Base-by-base conservation (phyloP, 768 basidiomycete genomes). In the Boletus fagicola region DNA sequence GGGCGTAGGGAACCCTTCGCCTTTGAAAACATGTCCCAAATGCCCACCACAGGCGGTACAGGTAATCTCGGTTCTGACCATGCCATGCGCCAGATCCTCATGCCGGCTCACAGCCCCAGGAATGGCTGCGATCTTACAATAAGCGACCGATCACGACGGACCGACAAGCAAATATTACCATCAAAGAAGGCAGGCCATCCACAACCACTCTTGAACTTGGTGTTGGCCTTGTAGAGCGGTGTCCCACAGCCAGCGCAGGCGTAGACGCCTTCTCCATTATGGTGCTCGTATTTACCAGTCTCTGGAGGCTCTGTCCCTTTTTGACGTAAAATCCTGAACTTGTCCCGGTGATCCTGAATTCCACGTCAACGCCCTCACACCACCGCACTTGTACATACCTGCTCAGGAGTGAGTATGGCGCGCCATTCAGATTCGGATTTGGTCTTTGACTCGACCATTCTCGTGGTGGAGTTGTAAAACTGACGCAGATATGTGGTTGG, bases 151-250 rank as follows among this genome's bases (percentile, higher is more conserved):
- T 8, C 26, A 49, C 11, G 36, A 22, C 30, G 8, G 15, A 35
- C 8, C n/a, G n/a, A 10, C 30, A 36, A 39, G 43, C 56, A 22
- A 24, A 10, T 63, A 75, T 55, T 59, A 89, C 90, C 90, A 68
- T 96, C 94, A 69, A 88, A 98, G 80, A 97, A 98, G 1, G 94
- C 92, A n/a, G 95, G 94, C 94, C 94, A 98, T 24, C 94, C 94
- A 66, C 92, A 96, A 9, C 93, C 92, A 57, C 91, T 94, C 64
- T 88, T 81, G 74, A 96, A 97, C 75, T 97, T 97, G 62, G 92
- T 94, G 28, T 78, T 78, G 66, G 89, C 91, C 78, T 87, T 91
- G 78, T 96, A 97, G 49, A 97, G 75, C 1, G 93, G 87, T 3
- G 91, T 84, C 36, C 78, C 79, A 71, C 94, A 96, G 9, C 82